Base-by-base conservation (phyloP, 805 yeast genomes). In the Saturnispora diversa region DNA sequence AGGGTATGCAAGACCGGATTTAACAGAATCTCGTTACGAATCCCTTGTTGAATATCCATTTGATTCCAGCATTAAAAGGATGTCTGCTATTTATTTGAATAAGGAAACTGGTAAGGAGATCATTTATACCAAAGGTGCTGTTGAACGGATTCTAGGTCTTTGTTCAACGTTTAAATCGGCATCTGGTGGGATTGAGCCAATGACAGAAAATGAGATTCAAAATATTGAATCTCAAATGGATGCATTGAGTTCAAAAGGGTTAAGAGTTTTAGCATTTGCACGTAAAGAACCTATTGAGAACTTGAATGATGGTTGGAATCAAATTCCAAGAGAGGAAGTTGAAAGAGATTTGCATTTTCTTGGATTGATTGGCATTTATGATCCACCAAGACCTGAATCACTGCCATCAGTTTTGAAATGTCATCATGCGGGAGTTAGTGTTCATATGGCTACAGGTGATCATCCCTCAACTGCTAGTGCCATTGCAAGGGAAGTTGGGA, bases 361-460 rank as follows among this genome's bases (percentile, higher is more conserved):
- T 30, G 90, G 90, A 3, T 63, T 82, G 17, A 75, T 80, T 50
- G 90, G 90, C 46, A 80, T 82, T 48, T 81, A 82, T 54, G 90
- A 82, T 56, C 90, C 90, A 15, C 90, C 90, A 42, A 68, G 90
- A 51, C 63, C 65, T 10, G 88, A 82, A 62, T 74, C 85, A 12
- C 72, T 75, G 9, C 72, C 65, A 10, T 72, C 84, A 5, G 88
- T 82, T 17, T 71, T 70, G 50, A 58, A 63, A 44, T 81, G 88
- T 58, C 86, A 80, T 54, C 65, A 58, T 35, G 90, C 90, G 12
- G 90, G 90, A 45, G 77, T 82, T 50, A 75, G 77, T 48, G 88
- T 82, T 34, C 85, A 77, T 50, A 82, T 82, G 90, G 70, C 83
- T 30, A 82, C 90, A 15, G 90, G 90, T 47, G 90, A 82, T 55